Evolutionary conservation across 2,329 filamentous ascomycete genomes (phyloP).

Genomic region (Raffaelea ambrosiae): DNA sequence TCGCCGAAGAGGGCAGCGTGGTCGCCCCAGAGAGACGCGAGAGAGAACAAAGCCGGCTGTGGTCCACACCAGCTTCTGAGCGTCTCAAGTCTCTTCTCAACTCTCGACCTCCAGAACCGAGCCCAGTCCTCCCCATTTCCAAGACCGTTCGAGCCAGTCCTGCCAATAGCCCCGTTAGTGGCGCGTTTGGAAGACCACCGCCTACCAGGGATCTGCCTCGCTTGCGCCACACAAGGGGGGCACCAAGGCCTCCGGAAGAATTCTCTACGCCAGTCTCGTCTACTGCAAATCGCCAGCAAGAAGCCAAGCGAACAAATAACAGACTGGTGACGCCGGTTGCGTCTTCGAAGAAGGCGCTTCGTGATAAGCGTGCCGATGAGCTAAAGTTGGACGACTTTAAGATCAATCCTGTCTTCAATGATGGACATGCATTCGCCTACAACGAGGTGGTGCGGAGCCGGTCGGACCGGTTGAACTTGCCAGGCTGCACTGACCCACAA

Average conservation of each 20-base stretch:
- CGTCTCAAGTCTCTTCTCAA: constrained; percentile 10
- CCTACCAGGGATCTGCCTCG: constrained; percentile 5
- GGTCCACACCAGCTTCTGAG: not conserved
- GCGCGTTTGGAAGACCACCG: constrained; percentile 7
- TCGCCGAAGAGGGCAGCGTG: constrained; percentile 3
- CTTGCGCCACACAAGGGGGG: not conserved
- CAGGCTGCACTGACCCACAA: constrained; percentile 63
- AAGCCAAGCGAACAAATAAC: too few species aligned
- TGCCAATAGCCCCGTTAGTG: constrained; percentile 1
- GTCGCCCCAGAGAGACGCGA: not conserved
- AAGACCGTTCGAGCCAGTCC: not conserved
- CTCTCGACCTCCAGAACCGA: constrained; percentile 8
- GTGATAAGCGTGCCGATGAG: constrained; percentile 40
- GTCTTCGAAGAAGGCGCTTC: too few species aligned
- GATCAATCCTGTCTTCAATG: constrained; percentile 65
- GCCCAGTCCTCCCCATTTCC: constrained; percentile 4
- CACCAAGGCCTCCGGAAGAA: not conserved
- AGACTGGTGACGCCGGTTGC: too few species aligned
- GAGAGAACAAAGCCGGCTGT: not conserved
- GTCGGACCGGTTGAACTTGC: constrained; percentile 59
- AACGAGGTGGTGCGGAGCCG: constrained; percentile 65
- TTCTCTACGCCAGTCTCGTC: too few species aligned
- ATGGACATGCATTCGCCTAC: constrained; percentile 65
- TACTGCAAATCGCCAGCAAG: too few species aligned
- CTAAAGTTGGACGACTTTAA: constrained; percentile 69